Percentiles rank a stretch among this genome's conserved stretches.
These are phyloP conservation scores for Trapa incisa DNA, from an alignment of 345 rosid species.

Conservation along the genomic window DNA sequence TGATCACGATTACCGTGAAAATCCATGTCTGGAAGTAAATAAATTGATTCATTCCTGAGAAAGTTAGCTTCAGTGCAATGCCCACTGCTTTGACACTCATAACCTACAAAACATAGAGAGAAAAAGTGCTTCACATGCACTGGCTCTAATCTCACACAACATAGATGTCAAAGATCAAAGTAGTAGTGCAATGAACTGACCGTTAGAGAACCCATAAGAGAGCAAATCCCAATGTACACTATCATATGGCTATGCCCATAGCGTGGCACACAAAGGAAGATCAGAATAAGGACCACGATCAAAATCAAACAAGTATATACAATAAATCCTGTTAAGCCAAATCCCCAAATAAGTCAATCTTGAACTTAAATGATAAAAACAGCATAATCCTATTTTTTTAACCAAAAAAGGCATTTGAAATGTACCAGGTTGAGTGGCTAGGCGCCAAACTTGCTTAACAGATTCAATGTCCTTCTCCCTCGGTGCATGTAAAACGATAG, in stretches of 20 bases:
- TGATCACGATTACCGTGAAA: conserved; percentile 39
- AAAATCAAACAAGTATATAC: conserved; percentile 37
- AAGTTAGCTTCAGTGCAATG: conserved; percentile 67
- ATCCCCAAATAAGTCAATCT: neutral
- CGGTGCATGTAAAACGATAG: conserved; percentile 81
- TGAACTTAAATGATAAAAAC: no score
- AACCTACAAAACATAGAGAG: conserved; percentile 27
- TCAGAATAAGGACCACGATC: conserved; percentile 41
- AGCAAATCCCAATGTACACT: conserved; percentile 84
- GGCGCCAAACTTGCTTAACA: conserved; percentile 70
- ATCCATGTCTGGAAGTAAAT: conserved; percentile 59
- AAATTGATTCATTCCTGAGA: conserved; percentile 60
- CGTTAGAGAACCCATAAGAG: conserved; percentile 93
- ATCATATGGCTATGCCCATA: conserved; percentile 69
- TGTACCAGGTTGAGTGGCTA: conserved; percentile 77
- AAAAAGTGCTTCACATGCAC: neutral
- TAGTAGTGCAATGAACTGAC: conserved; percentile 15
- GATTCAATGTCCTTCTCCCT: conserved; percentile 63
- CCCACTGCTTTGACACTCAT: conserved; percentile 79
- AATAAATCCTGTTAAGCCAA: conserved; percentile 41
- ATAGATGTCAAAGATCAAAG: neutral
- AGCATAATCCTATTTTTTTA: no score
- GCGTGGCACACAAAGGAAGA: conserved; percentile 50
- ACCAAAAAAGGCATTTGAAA: neutral
- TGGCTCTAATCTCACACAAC: no score